Base-by-base conservation (phyloP, 495 filamentous ascomycete genomes). In the Xylaria scruposa region DNA sequence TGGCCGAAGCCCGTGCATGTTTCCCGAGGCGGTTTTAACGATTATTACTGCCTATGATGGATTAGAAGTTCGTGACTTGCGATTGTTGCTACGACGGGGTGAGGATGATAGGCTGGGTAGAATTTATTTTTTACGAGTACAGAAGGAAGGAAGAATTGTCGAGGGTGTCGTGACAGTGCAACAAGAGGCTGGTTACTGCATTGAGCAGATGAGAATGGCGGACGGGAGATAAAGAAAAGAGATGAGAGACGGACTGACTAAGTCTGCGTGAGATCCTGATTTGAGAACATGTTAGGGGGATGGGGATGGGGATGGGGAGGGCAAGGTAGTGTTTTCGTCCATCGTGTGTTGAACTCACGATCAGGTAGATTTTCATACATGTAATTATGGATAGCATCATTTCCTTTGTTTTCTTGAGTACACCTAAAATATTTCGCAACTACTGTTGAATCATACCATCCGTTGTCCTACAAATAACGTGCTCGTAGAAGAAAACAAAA, bases 1-100 rank as follows among this genome's bases (percentile, higher is more conserved):
- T 70, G 66, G 56, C 72, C 72, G 26, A 36, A 47, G 33, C 71
- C 71, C 8, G 65, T 73, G 49, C 24, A 10, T 2, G 26, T 3
- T 12, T 10, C 29, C 0, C n/a, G n/a, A n/a, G 5, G 7, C 0
- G 42, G 42, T n/a, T n/a, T n/a, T n/a, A n/a, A n/a, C 6, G 10
- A 21, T 17, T 56, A 56, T 17, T 56, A 51, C 42, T 38, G 49
- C 46, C 42, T 63, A 24, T 71, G 4, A 72, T 7, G 29, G 17
- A 36, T 36, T 0, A 24, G 31, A 17, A 10, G 47, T 51, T 51
- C n/a, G n/a, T 8, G n/a, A 24, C 47, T 31, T 51, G 47, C 9
- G 4, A 51, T 51, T 51, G 47, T 51, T 51, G 47, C n/a, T 24
- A 1, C 5, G 19, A 36, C 26, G 24, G 24, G 24, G 24, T 29